Evolutionary conservation across 176 grass and related monocot genomes (phyloP), one percentile per base, ranked within the genome.

Genomic region (Eragrostis nindensis): DNA sequence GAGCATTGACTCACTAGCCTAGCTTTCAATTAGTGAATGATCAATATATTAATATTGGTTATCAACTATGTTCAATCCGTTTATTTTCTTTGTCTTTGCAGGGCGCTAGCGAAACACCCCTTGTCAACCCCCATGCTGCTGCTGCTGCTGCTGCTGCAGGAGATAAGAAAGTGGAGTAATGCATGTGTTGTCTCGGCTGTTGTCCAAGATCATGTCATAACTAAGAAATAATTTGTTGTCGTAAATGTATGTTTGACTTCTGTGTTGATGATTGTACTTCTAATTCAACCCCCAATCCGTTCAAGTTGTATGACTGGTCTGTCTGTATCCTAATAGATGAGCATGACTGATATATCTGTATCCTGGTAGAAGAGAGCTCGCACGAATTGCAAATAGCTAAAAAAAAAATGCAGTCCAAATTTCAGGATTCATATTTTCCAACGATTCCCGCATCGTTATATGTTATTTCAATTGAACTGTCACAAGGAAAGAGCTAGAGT

Each of bases 91-190:
- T 81, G 0, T 40, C 1, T 70, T 50, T 53, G 46, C 83, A 94
- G 92, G 89, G 80, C 21, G 76, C 22, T 54, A 79, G 48, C 74
- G 89, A 84, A 55, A 84, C 89, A 61, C 68, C 70, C 29, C 45
- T 75, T 27, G 50, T 50, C 54, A 47, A 85, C 46, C 80, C 83
- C 30, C 80, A 89, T 2, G 68, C 15, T 49, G 55, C 82, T 59
- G 26, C 32, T 0, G 26, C 32, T 0, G n/a, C 13, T 38, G 26
- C 32, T 38, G 65, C 19, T 43, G 48, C 21, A 15, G 76, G 65
- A 53, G 88, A 78, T n/a, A 87, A 89, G 57, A 94, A 94, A 81
- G 84, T 26, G 21, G 76, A 89, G 43, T 91, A 24, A 86, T 74
- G 62, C 11, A 43, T 15, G 59, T 2, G 29, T 2, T 21, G 22